Conservation (phyloP, 345 rosid species). For the Cochlearia excelsa region DNA sequence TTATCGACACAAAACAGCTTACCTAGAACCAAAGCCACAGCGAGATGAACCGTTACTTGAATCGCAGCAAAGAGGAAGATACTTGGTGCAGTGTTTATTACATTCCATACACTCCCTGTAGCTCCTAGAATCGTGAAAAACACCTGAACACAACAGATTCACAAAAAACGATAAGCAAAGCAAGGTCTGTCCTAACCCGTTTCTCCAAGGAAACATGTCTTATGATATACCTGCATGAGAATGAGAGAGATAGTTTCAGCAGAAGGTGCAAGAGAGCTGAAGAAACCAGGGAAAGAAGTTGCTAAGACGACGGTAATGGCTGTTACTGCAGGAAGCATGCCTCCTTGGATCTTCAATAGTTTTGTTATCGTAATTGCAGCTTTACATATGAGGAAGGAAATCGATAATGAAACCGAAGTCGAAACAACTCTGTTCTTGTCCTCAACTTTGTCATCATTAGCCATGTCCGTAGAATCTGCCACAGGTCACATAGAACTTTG, state of each 20-base stretch:
- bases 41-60: conserved; percentile 65
- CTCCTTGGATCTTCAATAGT: conserved; percentile 59
- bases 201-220: no score
- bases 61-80: conserved; percentile 63
- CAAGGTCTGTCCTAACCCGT: no score
- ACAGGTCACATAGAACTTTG: conserved; percentile 12
- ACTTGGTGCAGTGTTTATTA: conserved; percentile 65
- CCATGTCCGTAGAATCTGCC: conserved; percentile 44
- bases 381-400: conserved; percentile 69
- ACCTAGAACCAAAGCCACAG: conserved; percentile 49
- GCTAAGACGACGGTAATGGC: conserved; percentile 61
- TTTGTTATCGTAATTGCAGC: conserved; percentile 45
- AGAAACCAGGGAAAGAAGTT: conserved; percentile 57
- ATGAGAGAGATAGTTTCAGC: conserved; percentile 63
- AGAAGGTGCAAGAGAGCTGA: conserved; percentile 59
- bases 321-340: conserved; percentile 61
- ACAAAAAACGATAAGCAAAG: no score
- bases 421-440: conserved; percentile 50
- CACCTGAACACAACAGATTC: conserved; percentile 31
- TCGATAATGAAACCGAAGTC: conserved; percentile 52
- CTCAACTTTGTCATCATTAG: conserved; percentile 36
- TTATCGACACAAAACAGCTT: conserved; percentile 50
- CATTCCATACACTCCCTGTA: conserved; percentile 72
- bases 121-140: conserved; percentile 80
- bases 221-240: conserved; percentile 68